A percentile compares a stretch with the other conserved stretches of the same genome.
phyloP scores from a whole-genome alignment of 768 basidiomycete genomes.

The Serendipita indica region DNA sequence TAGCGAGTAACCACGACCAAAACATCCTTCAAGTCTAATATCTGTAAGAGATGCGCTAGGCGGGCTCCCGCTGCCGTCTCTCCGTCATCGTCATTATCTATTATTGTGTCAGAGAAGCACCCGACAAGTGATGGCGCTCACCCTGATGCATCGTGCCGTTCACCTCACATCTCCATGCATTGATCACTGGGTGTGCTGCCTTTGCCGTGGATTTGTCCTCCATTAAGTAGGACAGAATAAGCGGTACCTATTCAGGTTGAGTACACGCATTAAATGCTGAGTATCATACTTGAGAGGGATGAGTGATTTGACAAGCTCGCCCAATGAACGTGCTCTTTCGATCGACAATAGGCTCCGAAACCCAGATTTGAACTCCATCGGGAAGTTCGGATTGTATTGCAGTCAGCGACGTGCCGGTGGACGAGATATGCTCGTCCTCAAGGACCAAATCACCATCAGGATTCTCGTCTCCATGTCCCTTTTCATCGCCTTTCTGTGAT shows the following conservation, averaged over 20 bases:
- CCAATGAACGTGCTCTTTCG: constrained; percentile 78
- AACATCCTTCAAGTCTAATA: constrained; percentile 69
- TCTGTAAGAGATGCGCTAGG: constrained; percentile 79
- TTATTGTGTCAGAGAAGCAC: neutral
- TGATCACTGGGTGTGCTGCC: constrained; percentile 65
- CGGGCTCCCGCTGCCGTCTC: constrained; percentile 87
- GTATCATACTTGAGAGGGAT: constrained; percentile 52
- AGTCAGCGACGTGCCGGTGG: neutral
- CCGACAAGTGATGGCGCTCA: constrained; percentile 17
- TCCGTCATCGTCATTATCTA: constrained; percentile 91
- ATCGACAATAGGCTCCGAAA: constrained; percentile 70
- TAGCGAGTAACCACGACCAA: constrained; percentile 87
- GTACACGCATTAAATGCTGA: constrained; percentile 4
- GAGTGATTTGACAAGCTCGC: constrained; percentile 62
- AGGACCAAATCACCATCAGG: too few species aligned
- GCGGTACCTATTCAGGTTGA: constrained; percentile 37
- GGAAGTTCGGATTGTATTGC: constrained; percentile 27
- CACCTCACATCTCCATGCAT: constrained; percentile 67
- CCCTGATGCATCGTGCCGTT: constrained; percentile 61
- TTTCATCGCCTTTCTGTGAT: constrained; percentile 38
- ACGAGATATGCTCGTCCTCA: too few species aligned
- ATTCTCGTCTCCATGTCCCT: constrained; percentile 13
- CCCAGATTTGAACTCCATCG: constrained; percentile 47
- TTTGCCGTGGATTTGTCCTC: constrained; percentile 58
- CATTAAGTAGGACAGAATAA: constrained; percentile 50